These are phyloP conservation scores for Ophiobolus disseminans DNA, from an alignment of 2,329 filamentous ascomycete genomes.

Conservation along the genomic window DNA sequence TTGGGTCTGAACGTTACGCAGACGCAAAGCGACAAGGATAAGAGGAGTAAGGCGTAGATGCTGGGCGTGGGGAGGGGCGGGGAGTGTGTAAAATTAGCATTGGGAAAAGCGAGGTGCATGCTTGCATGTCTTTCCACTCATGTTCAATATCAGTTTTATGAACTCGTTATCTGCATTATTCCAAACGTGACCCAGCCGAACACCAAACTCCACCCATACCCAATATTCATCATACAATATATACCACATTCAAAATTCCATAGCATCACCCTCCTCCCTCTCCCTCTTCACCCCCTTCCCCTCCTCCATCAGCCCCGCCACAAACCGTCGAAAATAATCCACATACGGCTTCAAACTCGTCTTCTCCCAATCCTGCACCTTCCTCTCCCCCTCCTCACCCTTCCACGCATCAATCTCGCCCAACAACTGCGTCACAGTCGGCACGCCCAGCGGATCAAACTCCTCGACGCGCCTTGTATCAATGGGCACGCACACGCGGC, in stretches of 20 bases:
- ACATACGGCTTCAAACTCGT: constrained; percentile 93
- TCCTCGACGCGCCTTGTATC: constrained; percentile 74
- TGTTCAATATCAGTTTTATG: constrained; percentile 29
- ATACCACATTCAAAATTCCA: constrained; percentile 67
- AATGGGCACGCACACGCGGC: constrained; percentile 94
- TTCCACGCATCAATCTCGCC: constrained; percentile 87
- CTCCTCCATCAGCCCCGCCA: constrained; percentile 79
- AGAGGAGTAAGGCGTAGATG: constrained; percentile 37
- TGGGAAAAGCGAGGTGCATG: constrained; percentile 23
- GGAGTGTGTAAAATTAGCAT: constrained; percentile 33
- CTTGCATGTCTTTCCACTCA: constrained; percentile 46
- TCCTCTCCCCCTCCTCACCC: constrained; percentile 54
- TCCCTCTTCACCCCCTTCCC: constrained; percentile 63
- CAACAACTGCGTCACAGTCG: constrained; percentile 82
- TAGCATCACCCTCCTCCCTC: constrained; percentile 63
- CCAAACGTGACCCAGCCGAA: neutral
- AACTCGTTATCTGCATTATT: neutral
- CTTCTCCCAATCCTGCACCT: constrained; percentile 90
- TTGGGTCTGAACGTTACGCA: constrained; percentile 83
- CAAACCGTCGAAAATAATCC: constrained; percentile 85
- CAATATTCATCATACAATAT: neutral
- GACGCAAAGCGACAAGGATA: constrained; percentile 50
- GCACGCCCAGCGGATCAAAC: constrained; percentile 88
- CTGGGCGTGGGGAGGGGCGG: neutral
- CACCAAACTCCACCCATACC: neutral